Base-by-base conservation (phyloP, 2,329 filamentous ascomycete species). In the Aspergillus pseudonomiae region DNA sequence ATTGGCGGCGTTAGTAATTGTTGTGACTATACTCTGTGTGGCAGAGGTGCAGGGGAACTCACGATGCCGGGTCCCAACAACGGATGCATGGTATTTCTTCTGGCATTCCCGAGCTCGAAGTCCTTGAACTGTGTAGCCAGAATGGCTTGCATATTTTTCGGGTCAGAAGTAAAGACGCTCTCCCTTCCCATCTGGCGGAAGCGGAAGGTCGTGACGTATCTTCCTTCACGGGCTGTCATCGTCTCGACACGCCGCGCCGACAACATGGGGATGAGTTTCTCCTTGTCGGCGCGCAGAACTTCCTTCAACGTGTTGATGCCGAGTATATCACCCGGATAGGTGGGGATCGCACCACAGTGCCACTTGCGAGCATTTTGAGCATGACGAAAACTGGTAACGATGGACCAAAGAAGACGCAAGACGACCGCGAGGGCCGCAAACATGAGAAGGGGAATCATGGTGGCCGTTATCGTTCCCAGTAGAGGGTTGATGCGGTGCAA, bases 41-140 rank as follows among this genome's bases (percentile, higher is more conserved):
- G 34, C 3, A 3, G 4, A 28, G 12, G 30, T 19, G 26, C 6
- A 16, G 59, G 26, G 60, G 62, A 48, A 70, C 75, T 69, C 68
- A 77, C 76, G 67, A 88, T 87, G 61, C 83, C 81, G 74, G 71
- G 72, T 3, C 77, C 77, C 6, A 80, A 62, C 53, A 80, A 63
- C 3, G 73, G 75, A 50, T 70, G 65, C 62, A 76, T 61, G 78
- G 87, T 87, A 70, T 92, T 85, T 28, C 91, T 91, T 24, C 96
- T 81, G 67, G 92, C 78, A 65, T 88, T 79, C 7, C 93, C 93
- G 75, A 97, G 93, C 70, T 92, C 93, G 72, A 89, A 97, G 70
- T 95, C 91, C 63, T 81, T 81, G 75, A 97, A 97, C 73, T 96
- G 91, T 1, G 90, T 91, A 0, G 93, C 91, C 14, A 97, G 81